A percentile compares a stretch with the other conserved stretches of the same genome.
These are phyloP conservation scores for Aquilaria yunnanensis DNA, from an alignment of 345 rosid genomes.

Conservation along the genomic window DNA sequence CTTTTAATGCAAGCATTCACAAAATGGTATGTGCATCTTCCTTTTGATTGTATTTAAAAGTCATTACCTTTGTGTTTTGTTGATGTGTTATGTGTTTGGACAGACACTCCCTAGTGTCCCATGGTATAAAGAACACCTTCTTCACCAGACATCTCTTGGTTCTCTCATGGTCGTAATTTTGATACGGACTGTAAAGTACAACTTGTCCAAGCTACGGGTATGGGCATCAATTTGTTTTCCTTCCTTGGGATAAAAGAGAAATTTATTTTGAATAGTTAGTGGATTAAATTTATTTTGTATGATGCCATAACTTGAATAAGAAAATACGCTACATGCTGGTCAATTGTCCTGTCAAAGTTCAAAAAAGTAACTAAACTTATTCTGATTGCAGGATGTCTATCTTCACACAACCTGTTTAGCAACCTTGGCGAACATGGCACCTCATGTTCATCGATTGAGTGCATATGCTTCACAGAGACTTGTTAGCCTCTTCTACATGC, in stretches of 20 bases:
- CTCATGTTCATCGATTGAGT: constrained; percentile 91
- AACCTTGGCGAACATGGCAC: constrained; percentile 98
- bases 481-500: constrained; percentile 96
- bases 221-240: constrained; percentile 16
- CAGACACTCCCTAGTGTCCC: constrained; percentile 86
- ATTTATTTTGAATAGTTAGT: neutral
- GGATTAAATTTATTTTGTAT: neutral
- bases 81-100: constrained; percentile 14
- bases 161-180: constrained; percentile 84
- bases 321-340: neutral
- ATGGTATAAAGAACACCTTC: constrained; percentile 96
- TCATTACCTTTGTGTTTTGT: constrained; percentile 9
- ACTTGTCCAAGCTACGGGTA: constrained; percentile 97
- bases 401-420: constrained; percentile 97
- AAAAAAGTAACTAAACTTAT: neutral
- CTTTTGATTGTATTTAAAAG: constrained; percentile 1
- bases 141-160: constrained; percentile 94
- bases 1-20: constrained; percentile 90
- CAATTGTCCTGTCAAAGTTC: neutral
- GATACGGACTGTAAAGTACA: constrained; percentile 94
- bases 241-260: neutral
- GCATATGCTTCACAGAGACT: constrained; percentile 97
- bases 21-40: constrained; percentile 57
- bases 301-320: too few relatives aligned
- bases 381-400: constrained; percentile 78